Evolutionary conservation across 371 early-diverging fungal genomes (phyloP), one percentile per base, ranked within the genome.

Genomic region (Thermomucor indicae-seudaticae): DNA sequence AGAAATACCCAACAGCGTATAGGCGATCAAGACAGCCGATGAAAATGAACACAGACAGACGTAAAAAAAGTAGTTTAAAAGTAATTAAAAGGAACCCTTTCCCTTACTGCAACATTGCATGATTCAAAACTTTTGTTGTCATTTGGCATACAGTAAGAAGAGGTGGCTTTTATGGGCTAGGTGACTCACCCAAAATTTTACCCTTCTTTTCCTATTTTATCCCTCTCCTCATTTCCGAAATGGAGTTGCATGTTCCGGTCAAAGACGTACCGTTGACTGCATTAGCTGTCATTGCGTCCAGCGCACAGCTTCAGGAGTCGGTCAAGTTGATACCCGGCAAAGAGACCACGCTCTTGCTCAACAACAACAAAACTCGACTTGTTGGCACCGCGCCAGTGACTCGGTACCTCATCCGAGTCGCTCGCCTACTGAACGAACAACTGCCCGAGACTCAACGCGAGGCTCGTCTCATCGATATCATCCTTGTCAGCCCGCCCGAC

Each of bases 401-500:
- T 23, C 74, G 74, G 44, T 73, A 49, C 47, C 61, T 73, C 32
- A 61, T 60, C 24, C 74, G 74, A 41, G 41, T 56, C 14, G 47
- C 30, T 40, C 39, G 56, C 46, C 49, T 73, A 49, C 43, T 46
- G 49, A 51, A 67, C 60, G 64, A 58, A 51, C 40, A 54, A 54
- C 49, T 8, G 35, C 42, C 52, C 35, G 35, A 53, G 43, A 30
- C 49, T 27, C 60, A 56, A 50, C 29, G 49, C 46, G 31, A 64
- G 51, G 60, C 70, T 47, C 56, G 43, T 35, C 49, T 47, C 46
- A 37, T 63, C 51, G 57, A 67, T 63, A 24, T 57, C 47, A 34
- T 69, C 54, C 29, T 69, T 48, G 47, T 47, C 39, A 44, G 55
- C 61, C 32, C 58, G 54, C 8, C 58, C 51, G 29, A 55, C 52